These are phyloP conservation scores for Verruconis gallopava DNA, from an alignment of 2,329 filamentous ascomycete genomes.

Conservation along the genomic window DNA sequence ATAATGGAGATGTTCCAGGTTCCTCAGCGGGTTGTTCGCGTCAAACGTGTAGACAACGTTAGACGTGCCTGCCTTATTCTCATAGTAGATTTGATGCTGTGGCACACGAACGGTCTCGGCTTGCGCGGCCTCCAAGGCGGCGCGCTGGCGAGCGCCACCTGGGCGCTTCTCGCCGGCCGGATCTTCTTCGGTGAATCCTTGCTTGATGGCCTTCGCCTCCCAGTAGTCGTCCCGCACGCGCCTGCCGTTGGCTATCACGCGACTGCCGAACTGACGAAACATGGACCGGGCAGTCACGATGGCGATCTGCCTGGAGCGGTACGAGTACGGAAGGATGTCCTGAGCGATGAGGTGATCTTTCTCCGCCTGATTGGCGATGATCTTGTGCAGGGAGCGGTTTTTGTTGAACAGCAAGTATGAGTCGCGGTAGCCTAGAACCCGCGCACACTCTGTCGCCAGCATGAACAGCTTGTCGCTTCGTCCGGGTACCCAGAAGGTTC, in stretches of 20 bases:
- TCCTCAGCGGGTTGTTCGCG: slow-evolving; percentile 62
- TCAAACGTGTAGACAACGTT: background rate
- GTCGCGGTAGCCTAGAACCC: slow-evolving; percentile 85
- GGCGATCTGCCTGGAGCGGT: slow-evolving; percentile 94
- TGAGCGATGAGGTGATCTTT: slow-evolving; percentile 94
- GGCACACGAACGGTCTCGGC: slow-evolving; percentile 47
- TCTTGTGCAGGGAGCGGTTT: slow-evolving; percentile 91
- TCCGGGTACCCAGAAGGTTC: slow-evolving; percentile 85
- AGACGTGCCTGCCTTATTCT: background rate
- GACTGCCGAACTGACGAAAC: slow-evolving; percentile 96
- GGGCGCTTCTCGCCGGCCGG: slow-evolving; percentile 91
- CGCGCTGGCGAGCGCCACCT: slow-evolving; percentile 76
- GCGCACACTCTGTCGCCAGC: slow-evolving; percentile 93
- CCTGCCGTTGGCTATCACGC: slow-evolving; percentile 79
- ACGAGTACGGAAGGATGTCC: slow-evolving; percentile 93
- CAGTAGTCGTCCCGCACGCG: slow-evolving; percentile 96
- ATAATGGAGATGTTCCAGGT: slow-evolving; percentile 67
- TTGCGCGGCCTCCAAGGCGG: slow-evolving; percentile 61
- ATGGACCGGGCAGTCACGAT: slow-evolving; percentile 96
- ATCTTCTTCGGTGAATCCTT: slow-evolving; percentile 96
- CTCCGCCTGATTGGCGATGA: slow-evolving; percentile 88
- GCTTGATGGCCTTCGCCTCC: slow-evolving; percentile 93
- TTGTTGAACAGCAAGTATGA: slow-evolving; percentile 99
- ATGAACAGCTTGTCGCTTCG: slow-evolving; percentile 93
- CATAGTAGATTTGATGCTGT: slow-evolving; percentile 82